A percentile compares a stretch with the other conserved stretches of the same genome.
Conservation (phyloP, 2,329 filamentous ascomycete genomes). For the Microcyclosporella mali region DNA sequence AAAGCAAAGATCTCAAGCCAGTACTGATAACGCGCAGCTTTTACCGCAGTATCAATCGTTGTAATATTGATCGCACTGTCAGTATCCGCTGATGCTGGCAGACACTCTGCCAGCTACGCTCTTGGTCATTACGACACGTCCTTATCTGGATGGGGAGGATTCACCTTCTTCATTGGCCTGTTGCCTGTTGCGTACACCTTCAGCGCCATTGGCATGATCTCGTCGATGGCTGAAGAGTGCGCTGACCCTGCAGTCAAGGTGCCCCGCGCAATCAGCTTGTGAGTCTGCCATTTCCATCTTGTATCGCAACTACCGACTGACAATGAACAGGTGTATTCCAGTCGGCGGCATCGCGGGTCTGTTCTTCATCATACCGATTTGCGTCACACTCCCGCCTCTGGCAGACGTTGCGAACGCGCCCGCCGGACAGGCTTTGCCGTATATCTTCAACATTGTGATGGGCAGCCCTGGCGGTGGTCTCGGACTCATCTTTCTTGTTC, state of each 20-base stretch:
- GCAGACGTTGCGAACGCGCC: slow-evolving; percentile 43
- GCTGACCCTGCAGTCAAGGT: slow-evolving; percentile 48
- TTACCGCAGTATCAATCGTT: slow-evolving; percentile 51
- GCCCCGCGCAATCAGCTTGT: slow-evolving; percentile 46
- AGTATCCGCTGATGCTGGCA: slow-evolving; percentile 48
- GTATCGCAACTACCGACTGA: not conserved
- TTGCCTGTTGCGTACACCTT: slow-evolving; percentile 40
- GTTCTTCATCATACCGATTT: slow-evolving; percentile 52
- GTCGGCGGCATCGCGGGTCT: slow-evolving; percentile 50
- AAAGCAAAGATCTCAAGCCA: not conserved
- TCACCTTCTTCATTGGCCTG: slow-evolving; percentile 58
- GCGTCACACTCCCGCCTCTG: slow-evolving; percentile 45
- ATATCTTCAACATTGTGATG: slow-evolving; percentile 47
- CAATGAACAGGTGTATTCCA: slow-evolving; percentile 39
- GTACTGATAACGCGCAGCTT: slow-evolving; percentile 36
- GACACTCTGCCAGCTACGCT: slow-evolving; percentile 46
- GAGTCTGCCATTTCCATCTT: not conserved
- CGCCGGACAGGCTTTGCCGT: slow-evolving; percentile 45
- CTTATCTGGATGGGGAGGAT: slow-evolving; percentile 53
- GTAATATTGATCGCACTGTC: slow-evolving; percentile 53
- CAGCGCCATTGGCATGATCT: slow-evolving; percentile 55
- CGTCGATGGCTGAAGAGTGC: slow-evolving; percentile 57
- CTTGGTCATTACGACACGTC: slow-evolving; percentile 53
- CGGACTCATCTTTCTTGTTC: slow-evolving; percentile 45
- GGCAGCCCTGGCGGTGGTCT: slow-evolving; percentile 43